Percentiles rank a stretch among this genome's conserved stretches.
Conservation (phyloP, 768 basidiomycete genomes). For the Russula sp. region DNA sequence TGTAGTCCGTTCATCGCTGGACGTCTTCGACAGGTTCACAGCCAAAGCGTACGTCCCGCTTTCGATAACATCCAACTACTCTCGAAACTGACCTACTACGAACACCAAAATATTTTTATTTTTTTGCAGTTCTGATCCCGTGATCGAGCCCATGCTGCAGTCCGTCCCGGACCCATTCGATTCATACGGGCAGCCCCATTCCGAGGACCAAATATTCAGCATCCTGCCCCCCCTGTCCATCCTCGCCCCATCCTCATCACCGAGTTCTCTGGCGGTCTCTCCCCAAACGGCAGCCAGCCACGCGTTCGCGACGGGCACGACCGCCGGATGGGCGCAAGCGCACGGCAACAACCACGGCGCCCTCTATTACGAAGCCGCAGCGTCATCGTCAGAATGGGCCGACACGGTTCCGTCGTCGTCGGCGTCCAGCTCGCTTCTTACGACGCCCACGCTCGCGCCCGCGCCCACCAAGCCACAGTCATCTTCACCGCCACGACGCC, state of each 20-base stretch:
- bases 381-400: constrained; percentile 45
- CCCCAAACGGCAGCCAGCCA: constrained; percentile 26
- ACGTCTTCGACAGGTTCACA: constrained; percentile 83
- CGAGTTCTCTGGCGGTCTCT: constrained; percentile 51
- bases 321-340: constrained; percentile 29
- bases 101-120: constrained; percentile 8
- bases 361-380: constrained; percentile 29
- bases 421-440: constrained; percentile 23
- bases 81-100: not conserved
- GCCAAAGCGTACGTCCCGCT: constrained; percentile 68
- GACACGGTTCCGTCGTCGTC: constrained; percentile 24
- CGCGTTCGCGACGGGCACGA: constrained; percentile 15
- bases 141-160: constrained; percentile 87
- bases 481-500: constrained; percentile 39
- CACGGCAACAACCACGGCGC: constrained; percentile 22
- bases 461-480: not conserved
- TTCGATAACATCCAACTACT: not conserved
- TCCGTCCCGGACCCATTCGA: constrained; percentile 91
- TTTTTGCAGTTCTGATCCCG: constrained; percentile 65
- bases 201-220: constrained; percentile 89
- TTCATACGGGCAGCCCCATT: constrained; percentile 79
- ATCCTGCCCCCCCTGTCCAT: constrained; percentile 82
- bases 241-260: constrained; percentile 54
- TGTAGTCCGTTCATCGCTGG: constrained; percentile 84
- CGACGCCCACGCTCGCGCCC: constrained; percentile 8